Percentiles rank a stretch among this genome's conserved stretches.
Conservation (phyloP, 441 rosid species). For the Heliophila coronopifolia region DNA sequence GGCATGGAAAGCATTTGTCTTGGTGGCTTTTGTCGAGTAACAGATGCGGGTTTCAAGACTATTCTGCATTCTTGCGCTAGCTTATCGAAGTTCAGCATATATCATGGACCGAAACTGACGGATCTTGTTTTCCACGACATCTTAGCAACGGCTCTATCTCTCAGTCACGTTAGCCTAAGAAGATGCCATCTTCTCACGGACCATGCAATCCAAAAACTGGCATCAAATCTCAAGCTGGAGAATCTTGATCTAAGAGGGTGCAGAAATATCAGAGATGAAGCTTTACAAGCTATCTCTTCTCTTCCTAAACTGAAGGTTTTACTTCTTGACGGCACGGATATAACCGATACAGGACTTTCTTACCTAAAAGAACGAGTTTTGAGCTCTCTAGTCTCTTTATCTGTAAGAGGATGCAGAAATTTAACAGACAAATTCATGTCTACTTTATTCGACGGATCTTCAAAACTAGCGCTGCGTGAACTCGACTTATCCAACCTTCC, state of each 20-base stretch:
- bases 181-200: constrained; percentile 77
- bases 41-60: constrained; percentile 79
- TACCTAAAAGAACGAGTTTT: constrained; percentile 43
- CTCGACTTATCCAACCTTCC: constrained; percentile 82
- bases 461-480: constrained; percentile 52
- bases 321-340: constrained; percentile 58
- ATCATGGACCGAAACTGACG: constrained; percentile 63
- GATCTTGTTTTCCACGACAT: constrained; percentile 86
- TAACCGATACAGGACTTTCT: constrained; percentile 57
- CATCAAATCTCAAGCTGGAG: constrained; percentile 44
- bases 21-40: constrained; percentile 84
- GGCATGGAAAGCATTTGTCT: constrained; percentile 77
- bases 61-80: constrained; percentile 75
- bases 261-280: constrained; percentile 67
- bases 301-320: constrained; percentile 49
- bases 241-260: constrained; percentile 75
- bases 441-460: constrained; percentile 56
- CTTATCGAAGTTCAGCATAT: constrained; percentile 67
- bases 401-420: constrained; percentile 81
- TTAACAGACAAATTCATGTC: constrained; percentile 69
- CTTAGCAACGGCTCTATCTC: constrained; percentile 63
- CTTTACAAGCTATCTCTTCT: constrained; percentile 53
- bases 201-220: constrained; percentile 55
- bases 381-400: constrained; percentile 53
- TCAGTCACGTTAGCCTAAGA: constrained; percentile 76